A percentile compares a stretch with the other conserved stretches of the same genome.
These are phyloP conservation scores for Chaetomidium leptoderma DNA, from an alignment of 495 filamentous ascomycete genomes.

Conservation along the genomic window DNA sequence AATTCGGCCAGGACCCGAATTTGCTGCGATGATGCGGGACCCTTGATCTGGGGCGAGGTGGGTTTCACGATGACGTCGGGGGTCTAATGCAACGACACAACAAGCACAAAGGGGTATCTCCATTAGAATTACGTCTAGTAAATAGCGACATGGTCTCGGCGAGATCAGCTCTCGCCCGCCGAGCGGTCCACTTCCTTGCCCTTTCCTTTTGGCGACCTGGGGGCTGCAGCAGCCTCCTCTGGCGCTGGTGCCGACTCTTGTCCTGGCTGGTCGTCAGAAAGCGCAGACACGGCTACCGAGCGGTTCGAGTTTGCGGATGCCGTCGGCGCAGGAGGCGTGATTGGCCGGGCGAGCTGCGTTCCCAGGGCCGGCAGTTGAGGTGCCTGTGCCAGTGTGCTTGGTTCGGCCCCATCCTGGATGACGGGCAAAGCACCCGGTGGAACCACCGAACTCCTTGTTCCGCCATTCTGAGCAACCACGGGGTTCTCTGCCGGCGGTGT, in stretches of 20 bases:
- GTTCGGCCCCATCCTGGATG: slow-evolving; percentile 8
- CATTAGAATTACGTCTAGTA: slow-evolving; percentile 14
- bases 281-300: slow-evolving; percentile 14
- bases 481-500: background rate
- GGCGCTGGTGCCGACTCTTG: background rate
- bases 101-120: slow-evolving; percentile 13
- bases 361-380: slow-evolving; percentile 3
- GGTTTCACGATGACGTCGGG: slow-evolving; percentile 10
- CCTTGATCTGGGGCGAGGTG: too few relatives aligned
- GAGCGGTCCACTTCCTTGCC: slow-evolving; percentile 4
- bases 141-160: background rate
- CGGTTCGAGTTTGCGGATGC: slow-evolving; percentile 1
- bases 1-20: too few relatives aligned
- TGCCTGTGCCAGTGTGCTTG: background rate
- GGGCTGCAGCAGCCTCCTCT: background rate
- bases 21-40: too few relatives aligned
- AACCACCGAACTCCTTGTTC: background rate
- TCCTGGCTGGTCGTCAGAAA: slow-evolving; percentile 7
- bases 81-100: background rate
- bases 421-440: background rate
- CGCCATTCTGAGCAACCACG: background rate
- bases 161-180: background rate
- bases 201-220: slow-evolving; percentile 9
- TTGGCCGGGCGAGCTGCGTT: background rate
- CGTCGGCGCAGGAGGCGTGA: slow-evolving; percentile 3